These are phyloP conservation scores for Mycosphaerella sp. DNA, from an alignment of 2,329 filamentous ascomycete species.

Conservation along the genomic window DNA sequence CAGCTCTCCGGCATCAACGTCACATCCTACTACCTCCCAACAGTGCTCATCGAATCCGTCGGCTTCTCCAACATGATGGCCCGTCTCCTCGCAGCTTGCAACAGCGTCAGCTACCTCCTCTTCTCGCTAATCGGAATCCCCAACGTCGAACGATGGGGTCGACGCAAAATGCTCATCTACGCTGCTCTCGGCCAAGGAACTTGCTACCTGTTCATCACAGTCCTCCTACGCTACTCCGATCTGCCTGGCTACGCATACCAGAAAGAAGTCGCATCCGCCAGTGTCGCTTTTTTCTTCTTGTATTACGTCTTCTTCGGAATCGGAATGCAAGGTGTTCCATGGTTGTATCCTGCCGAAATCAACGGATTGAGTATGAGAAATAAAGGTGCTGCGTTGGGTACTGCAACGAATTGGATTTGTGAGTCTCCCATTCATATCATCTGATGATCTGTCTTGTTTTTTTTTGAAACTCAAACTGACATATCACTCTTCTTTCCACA, in stretches of 20 bases:
- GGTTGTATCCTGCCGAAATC: conserved; percentile 46
- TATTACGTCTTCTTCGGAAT: conserved; percentile 51
- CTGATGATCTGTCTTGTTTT: too few relatives aligned
- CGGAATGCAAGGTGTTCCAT: conserved; percentile 35
- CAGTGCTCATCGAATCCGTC: conserved; percentile 54
- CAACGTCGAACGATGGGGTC: conserved; percentile 48
- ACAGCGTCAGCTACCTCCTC: conserved; percentile 45
- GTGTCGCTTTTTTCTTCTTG: conserved; percentile 48
- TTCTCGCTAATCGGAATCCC: conserved; percentile 45
- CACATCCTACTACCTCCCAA: conserved; percentile 49
- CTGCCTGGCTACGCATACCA: conserved; percentile 29
- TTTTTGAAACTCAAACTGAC: conserved; percentile 17
- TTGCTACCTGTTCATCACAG: conserved; percentile 49
- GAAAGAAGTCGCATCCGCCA: conserved; percentile 32
- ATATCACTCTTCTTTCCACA: conserved; percentile 30
- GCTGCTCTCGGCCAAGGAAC: conserved; percentile 48
- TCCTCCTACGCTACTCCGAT: conserved; percentile 42
- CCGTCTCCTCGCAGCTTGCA: conserved; percentile 52
- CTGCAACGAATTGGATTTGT: conserved; percentile 45
- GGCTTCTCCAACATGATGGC: conserved; percentile 49
- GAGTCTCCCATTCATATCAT: too few relatives aligned
- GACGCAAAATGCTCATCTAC: conserved; percentile 56
- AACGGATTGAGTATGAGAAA: conserved; percentile 47
- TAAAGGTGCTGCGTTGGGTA: conserved; percentile 46
- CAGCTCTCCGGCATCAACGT: conserved; percentile 43